Evolutionary conservation across 305 asterid genomes (phyloP).

Genomic region (Fraxinus platypoda): DNA sequence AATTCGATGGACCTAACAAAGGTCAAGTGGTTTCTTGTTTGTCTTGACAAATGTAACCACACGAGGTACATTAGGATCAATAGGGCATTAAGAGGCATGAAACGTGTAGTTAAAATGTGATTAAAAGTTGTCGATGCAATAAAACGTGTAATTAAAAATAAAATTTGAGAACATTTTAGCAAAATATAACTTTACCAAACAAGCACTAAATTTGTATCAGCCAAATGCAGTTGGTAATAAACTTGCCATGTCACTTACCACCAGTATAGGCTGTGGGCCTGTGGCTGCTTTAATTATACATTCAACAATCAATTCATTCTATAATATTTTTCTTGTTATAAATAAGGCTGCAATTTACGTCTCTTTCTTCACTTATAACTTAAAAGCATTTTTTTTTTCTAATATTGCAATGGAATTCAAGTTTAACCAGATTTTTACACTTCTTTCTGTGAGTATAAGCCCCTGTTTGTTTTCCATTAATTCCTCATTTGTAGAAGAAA

Average conservation of each 20-base stretch:
- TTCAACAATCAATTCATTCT: conserved; percentile 4
- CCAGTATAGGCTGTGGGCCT: conserved; percentile 43
- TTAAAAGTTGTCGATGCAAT: too few relatives aligned
- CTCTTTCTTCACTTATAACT: not conserved
- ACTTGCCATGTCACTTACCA: conserved; percentile 19
- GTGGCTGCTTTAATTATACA: conserved; percentile 33
- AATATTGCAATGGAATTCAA: conserved; percentile 43
- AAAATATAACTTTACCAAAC: too few relatives aligned
- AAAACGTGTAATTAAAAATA: too few relatives aligned
- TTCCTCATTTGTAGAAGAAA: too few relatives aligned
- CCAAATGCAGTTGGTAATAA: conserved; percentile 51
- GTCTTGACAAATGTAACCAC: conserved; percentile 1
- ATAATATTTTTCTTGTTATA: conserved; percentile 29
- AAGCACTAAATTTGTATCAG: not conserved
- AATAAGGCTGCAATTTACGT: conserved; percentile 17
- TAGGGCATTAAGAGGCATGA: conserved; percentile 21
- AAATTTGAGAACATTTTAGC: too few relatives aligned
- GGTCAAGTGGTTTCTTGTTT: conserved; percentile 12
- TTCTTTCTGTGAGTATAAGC: conserved; percentile 45
- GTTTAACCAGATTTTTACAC: conserved; percentile 36
- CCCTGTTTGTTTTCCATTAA: too few relatives aligned
- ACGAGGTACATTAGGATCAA: not conserved
- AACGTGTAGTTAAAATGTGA: too few relatives aligned
- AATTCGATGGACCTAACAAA: not conserved
- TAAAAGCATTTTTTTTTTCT: not conserved